Base-by-base conservation (phyloP, 129 eudicot genomes). In the Flaveria trinervia region DNA sequence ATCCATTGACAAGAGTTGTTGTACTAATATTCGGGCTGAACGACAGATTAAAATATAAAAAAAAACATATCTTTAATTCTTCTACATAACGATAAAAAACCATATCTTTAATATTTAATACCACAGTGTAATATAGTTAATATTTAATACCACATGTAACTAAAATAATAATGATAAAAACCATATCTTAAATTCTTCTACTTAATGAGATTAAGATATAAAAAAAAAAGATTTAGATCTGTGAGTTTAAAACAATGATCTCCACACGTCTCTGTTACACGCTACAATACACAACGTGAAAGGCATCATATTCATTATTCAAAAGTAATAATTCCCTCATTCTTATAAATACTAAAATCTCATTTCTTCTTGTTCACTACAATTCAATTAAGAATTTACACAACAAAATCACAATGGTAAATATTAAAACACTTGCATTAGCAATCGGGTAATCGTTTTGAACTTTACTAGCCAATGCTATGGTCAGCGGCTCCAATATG, bases 401-500 rank as follows among this genome's bases (percentile, higher is more conserved):
- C 0, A 65, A 7, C 26, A 55, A 72, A 6, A 72, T 72, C 57
- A 8, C 45, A 2, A 82, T 70, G 74, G 57, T 60, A 49, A 39
- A 64, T 25, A 22, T 44, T 14, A 65, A 78, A 44, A 39, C 45
- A 18, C 22, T 68, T 20, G 72, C 75, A 45, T 16, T 81, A 18
- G 80, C 83, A 52, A 18, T 81, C 45, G 78, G 64, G 18, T 33
- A 71, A 43, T 79, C 78, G 78, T 85, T 66, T 67, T 81, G 62
- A 77, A 65, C 81, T 52, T 85, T 22, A 15, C 49, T 46, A 41
- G 45, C 1, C 75, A 79, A 28, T 82, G 89, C 78, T 82, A 70
- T 5, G 88, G 77, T 39, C 77, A 70, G 7, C 65, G 26, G 12
- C 83, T 88, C 9, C 26, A 50, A 22, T 65, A 56, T 4, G 93